Conservation (phyloP, 164 flowering plant genomes). For the Brasenia schreberi region DNA sequence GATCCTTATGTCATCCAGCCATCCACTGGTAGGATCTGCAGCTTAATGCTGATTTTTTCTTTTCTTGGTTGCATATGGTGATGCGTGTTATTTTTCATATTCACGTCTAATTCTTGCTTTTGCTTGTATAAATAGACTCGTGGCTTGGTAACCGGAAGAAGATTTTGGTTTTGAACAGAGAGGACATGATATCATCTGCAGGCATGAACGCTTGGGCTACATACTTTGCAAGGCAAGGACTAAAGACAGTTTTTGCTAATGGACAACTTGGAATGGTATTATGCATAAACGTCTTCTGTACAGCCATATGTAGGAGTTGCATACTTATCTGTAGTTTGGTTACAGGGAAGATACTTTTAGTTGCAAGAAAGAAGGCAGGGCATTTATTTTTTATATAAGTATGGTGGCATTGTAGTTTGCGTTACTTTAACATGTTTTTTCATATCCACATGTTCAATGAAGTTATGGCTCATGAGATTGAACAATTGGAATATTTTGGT, state of each 20-base stretch:
- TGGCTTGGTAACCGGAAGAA: slow-evolving; percentile 89
- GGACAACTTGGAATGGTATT: slow-evolving; percentile 93
- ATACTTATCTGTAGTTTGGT: slow-evolving; percentile 2
- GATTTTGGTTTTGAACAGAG: slow-evolving; percentile 83
- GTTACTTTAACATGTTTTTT: background rate
- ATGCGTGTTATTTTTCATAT: background rate
- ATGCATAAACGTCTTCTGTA: background rate
- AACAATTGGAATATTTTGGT: too few species aligned
- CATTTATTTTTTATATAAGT: background rate
- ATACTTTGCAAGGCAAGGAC: slow-evolving; percentile 71
- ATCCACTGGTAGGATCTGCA: slow-evolving; percentile 48
- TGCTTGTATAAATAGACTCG: slow-evolving; percentile 55
- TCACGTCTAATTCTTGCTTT: background rate
- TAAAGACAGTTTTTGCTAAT: slow-evolving; percentile 68
- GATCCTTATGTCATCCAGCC: slow-evolving; percentile 82
- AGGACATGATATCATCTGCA: slow-evolving; percentile 92
- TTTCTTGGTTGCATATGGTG: background rate
- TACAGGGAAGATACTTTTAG: slow-evolving; percentile 36
- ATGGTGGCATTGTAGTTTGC: background rate
- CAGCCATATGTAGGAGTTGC: background rate
- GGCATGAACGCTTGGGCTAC: slow-evolving; percentile 92
- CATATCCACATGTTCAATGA: too few species aligned
- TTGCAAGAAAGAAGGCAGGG: background rate
- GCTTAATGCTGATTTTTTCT: background rate
- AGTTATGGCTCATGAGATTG: too few species aligned